Conservation (phyloP, 352 stramenopile species). For the Albugo laibachii region DNA sequence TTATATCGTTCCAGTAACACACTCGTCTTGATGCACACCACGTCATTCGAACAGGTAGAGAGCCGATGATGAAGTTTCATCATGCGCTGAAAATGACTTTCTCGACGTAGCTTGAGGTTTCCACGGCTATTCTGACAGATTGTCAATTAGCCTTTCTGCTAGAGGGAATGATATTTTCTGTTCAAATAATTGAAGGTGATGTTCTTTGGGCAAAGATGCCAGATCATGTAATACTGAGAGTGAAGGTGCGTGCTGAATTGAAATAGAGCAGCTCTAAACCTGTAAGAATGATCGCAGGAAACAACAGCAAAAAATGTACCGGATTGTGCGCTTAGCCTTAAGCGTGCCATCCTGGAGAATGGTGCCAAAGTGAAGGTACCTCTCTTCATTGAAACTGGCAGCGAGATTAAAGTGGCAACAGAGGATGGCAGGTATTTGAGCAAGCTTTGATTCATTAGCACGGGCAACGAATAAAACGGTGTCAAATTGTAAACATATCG, state of each 20-base stretch:
- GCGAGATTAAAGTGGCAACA: slow-evolving; percentile 47
- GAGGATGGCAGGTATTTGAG: slow-evolving; percentile 62
- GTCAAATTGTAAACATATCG: slow-evolving; percentile 31
- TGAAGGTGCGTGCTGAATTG: slow-evolving; percentile 19
- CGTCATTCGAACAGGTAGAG: slow-evolving; percentile 55
- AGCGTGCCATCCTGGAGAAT: slow-evolving; percentile 66
- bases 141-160: slow-evolving; percentile 58
- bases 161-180: slow-evolving; percentile 56
- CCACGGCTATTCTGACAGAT: slow-evolving; percentile 38
- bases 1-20: slow-evolving; percentile 61
- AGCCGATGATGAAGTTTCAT: not conserved
- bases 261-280: not conserved
- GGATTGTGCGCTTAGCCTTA: slow-evolving; percentile 55
- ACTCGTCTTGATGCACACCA: slow-evolving; percentile 69
- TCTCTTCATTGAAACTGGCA: slow-evolving; percentile 62
- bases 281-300: slow-evolving; percentile 14
- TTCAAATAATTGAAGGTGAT: slow-evolving; percentile 72
- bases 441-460: slow-evolving; percentile 23
- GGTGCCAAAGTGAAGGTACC: slow-evolving; percentile 63
- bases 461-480: not conserved
- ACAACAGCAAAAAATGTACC: slow-evolving; percentile 60
- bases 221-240: slow-evolving; percentile 48
- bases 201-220: slow-evolving; percentile 77
- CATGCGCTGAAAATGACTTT: not conserved
- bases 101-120: slow-evolving; percentile 36